Evolutionary conservation across 1,139 yeast species (phyloP).

Genomic region (Yamadazyma spencermartinsiae): DNA sequence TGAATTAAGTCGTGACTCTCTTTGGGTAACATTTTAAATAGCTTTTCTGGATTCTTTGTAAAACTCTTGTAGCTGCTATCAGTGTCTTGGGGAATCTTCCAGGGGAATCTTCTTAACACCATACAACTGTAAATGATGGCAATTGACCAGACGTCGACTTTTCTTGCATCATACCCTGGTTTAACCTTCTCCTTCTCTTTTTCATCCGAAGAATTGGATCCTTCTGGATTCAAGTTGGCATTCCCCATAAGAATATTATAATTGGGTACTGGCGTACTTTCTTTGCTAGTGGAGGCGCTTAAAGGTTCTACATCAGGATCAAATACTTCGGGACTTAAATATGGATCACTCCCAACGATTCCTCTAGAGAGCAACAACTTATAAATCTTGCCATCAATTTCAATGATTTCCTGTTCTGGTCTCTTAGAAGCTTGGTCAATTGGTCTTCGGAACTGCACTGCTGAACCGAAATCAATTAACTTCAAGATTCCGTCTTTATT

Average conservation of each 20-base stretch:
- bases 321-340: slow-evolving; percentile 76
- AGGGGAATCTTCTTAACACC: slow-evolving; percentile 71
- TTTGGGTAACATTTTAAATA: slow-evolving; percentile 38
- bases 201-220: not conserved
- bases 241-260: slow-evolving; percentile 2
- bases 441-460: slow-evolving; percentile 56
- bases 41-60: slow-evolving; percentile 24
- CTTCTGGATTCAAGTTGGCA: no score
- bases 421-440: slow-evolving; percentile 6
- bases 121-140: slow-evolving; percentile 78
- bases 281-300: slow-evolving; percentile 9
- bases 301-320: slow-evolving; percentile 20
- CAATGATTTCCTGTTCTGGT: slow-evolving; percentile 25
- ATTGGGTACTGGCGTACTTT: slow-evolving; percentile 16
- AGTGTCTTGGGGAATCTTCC: slow-evolving; percentile 67
- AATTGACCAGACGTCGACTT: slow-evolving; percentile 76
- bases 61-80: slow-evolving; percentile 55
- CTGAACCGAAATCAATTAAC: slow-evolving; percentile 76
- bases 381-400: slow-evolving; percentile 24
- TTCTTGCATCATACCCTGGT: slow-evolving; percentile 65
- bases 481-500: slow-evolving; percentile 60
- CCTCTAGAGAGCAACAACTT: slow-evolving; percentile 52
- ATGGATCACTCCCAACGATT: slow-evolving; percentile 82
- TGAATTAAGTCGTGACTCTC: slow-evolving; percentile 35
- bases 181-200: not conserved